Evolutionary conservation across 2,329 filamentous ascomycete genomes (phyloP).

Genomic region (Paraphoma sp.): DNA sequence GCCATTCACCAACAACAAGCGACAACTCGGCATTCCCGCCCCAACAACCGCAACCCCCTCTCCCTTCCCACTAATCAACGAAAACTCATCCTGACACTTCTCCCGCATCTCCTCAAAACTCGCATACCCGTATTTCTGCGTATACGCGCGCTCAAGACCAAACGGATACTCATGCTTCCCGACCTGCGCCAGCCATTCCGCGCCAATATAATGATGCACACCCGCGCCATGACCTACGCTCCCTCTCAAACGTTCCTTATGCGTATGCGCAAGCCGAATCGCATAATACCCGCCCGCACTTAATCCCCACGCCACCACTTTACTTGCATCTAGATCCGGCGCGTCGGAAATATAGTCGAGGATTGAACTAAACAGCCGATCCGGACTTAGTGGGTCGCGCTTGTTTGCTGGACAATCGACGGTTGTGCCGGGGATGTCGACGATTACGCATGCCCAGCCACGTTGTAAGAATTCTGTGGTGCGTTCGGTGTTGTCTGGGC

Average conservation of each 20-base stretch:
- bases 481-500: constrained; percentile 57
- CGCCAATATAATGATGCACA: constrained; percentile 63
- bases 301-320: constrained; percentile 62
- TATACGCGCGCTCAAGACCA: constrained; percentile 58
- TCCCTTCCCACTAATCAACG: constrained; percentile 59
- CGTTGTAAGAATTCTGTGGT: constrained; percentile 55
- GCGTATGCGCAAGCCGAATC: constrained; percentile 64
- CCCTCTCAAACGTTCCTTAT: constrained; percentile 55
- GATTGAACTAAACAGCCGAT: constrained; percentile 60
- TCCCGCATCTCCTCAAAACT: constrained; percentile 53
- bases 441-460: constrained; percentile 57
- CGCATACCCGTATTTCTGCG: constrained; percentile 52
- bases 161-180: constrained; percentile 65
- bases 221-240: constrained; percentile 62
- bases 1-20: constrained; percentile 63
- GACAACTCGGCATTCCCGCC: constrained; percentile 51
- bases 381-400: constrained; percentile 56
- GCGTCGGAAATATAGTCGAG: constrained; percentile 59
- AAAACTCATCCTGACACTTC: constrained; percentile 58
- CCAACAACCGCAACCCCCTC: constrained; percentile 50
- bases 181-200: constrained; percentile 60
- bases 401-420: constrained; percentile 59
- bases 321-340: constrained; percentile 54
- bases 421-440: constrained; percentile 65
- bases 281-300: constrained; percentile 66